Conservation (phyloP, 352 stramenopile genomes). For the Globisporangium paddicum region DNA sequence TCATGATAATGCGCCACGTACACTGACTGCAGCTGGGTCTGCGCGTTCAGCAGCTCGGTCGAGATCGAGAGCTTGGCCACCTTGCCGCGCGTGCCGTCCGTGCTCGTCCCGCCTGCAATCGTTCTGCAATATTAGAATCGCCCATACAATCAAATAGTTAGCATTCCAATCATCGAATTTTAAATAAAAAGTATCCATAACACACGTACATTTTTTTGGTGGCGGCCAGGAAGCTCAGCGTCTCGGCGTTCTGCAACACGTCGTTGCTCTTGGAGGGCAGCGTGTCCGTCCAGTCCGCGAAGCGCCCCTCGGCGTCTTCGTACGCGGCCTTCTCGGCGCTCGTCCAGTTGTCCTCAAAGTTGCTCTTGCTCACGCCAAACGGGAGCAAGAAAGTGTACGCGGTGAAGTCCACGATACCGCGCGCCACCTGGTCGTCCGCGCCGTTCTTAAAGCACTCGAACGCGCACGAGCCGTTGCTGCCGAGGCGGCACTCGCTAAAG, state of each 20-base stretch:
- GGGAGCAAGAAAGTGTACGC: constrained; percentile 54
- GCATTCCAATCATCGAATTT: neutral
- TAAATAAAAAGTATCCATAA: neutral
- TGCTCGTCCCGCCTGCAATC: constrained; percentile 44
- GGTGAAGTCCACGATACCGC: constrained; percentile 41
- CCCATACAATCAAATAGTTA: neutral
- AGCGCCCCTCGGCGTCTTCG: constrained; percentile 9
- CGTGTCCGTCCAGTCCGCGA: constrained; percentile 20
- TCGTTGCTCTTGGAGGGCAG: constrained; percentile 31
- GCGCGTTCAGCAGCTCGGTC: constrained; percentile 23
- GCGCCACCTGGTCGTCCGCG: constrained; percentile 32
- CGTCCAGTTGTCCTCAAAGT: constrained; percentile 40
- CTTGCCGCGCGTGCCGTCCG: constrained; percentile 34
- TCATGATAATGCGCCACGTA: constrained; percentile 15
- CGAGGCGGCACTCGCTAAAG: constrained; percentile 26
- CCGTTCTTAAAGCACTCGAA: constrained; percentile 50
- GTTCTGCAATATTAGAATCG: constrained; percentile 17
- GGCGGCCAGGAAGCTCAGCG: constrained; percentile 22
- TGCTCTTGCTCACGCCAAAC: constrained; percentile 39
- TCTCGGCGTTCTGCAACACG: constrained; percentile 27
- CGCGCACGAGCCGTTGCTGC: constrained; percentile 23
- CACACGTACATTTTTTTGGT: constrained; percentile 30
- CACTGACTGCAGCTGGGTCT: constrained; percentile 38
- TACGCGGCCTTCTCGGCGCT: constrained; percentile 15
- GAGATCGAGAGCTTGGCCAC: constrained; percentile 34